phyloP scores from a whole-genome alignment of 495 filamentous ascomycete species.

The Bryoglossum gracile region DNA sequence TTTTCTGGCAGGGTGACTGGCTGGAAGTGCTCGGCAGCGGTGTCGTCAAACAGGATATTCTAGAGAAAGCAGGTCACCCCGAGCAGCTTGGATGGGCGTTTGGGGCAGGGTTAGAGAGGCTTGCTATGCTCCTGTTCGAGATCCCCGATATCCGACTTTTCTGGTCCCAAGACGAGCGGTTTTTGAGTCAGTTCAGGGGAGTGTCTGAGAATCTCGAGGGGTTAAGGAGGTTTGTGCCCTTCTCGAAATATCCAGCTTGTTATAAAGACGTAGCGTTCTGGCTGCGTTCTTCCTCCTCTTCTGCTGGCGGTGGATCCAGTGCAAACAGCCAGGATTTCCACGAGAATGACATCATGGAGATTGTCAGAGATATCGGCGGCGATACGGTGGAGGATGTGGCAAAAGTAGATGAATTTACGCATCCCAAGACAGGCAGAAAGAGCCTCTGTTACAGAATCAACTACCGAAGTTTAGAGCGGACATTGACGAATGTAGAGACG shows the following conservation, averaged over 20 bases:
- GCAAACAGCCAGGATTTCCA: conserved; percentile 53
- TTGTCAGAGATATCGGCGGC: conserved; percentile 71
- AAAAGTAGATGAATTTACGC: conserved; percentile 72
- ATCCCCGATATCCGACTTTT: conserved; percentile 98
- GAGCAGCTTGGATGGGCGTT: conserved; percentile 89
- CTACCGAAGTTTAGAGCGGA: conserved; percentile 83
- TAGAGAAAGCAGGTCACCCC: conserved; percentile 68
- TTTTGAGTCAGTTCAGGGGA: conserved; percentile 68
- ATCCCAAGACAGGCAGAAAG: conserved; percentile 76
- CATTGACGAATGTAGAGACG: conserved; percentile 70
- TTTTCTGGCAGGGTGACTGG: conserved; percentile 92
- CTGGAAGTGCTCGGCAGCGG: conserved; percentile 91
- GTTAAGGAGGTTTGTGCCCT: conserved; percentile 68
- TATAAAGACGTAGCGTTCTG: conserved; percentile 94
- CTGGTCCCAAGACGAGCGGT: conserved; percentile 81
- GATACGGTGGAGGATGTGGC: conserved; percentile 82
- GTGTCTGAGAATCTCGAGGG: conserved; percentile 36
- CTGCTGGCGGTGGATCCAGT: conserved; percentile 41
- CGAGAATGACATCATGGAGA: conserved; percentile 96
- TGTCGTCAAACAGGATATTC: conserved; percentile 74
- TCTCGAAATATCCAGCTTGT: conserved; percentile 82
- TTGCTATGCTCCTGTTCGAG: conserved; percentile 93
- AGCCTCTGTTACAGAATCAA: conserved; percentile 90
- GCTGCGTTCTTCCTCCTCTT: conserved; percentile 52
- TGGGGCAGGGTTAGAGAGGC: conserved; percentile 83